Evolutionary conservation across 2,329 filamentous ascomycete species (phyloP).

Genomic region (Xylaria sp.): DNA sequence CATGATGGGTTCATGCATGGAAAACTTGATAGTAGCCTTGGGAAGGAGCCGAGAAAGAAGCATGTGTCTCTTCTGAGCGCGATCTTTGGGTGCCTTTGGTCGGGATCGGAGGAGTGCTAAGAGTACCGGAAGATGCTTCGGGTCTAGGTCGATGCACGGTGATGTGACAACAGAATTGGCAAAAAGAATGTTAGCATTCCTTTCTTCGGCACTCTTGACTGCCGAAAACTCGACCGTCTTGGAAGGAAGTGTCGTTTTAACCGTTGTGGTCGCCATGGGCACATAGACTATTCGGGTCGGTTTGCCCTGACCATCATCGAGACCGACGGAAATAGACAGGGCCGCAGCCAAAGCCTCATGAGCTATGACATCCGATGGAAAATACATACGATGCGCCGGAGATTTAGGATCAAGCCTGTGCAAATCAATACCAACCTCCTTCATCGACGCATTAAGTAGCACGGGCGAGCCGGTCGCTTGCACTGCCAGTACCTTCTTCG

Average conservation of each 20-base stretch:
- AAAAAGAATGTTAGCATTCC: constrained; percentile 93
- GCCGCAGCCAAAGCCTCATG: constrained; percentile 91
- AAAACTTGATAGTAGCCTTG: constrained; percentile 91
- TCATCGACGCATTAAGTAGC: constrained; percentile 84
- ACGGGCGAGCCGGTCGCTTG: constrained; percentile 65
- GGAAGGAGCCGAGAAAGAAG: constrained; percentile 87
- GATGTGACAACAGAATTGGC: constrained; percentile 95
- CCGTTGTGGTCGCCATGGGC: constrained; percentile 92
- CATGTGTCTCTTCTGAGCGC: constrained; percentile 51
- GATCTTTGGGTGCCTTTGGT: constrained; percentile 37
- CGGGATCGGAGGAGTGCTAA: constrained; percentile 66
- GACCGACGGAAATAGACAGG: constrained; percentile 82
- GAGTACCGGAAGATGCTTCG: constrained; percentile 81
- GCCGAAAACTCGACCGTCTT: constrained; percentile 81
- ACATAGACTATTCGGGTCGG: constrained; percentile 86
- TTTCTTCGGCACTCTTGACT: constrained; percentile 68
- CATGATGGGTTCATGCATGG: constrained; percentile 91
- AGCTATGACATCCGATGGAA: constrained; percentile 83
- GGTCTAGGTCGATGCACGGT: constrained; percentile 87
- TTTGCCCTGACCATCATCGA: constrained; percentile 83
- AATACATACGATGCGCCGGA: constrained; percentile 97
- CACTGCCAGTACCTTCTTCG: constrained; percentile 68
- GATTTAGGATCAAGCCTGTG: constrained; percentile 88
- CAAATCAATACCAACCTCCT: constrained; percentile 90
- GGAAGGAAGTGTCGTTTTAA: constrained; percentile 89